Evolutionary conservation across 371 early-diverging fungal species (phyloP).

Genomic region (Umbelopsis sp.): DNA sequence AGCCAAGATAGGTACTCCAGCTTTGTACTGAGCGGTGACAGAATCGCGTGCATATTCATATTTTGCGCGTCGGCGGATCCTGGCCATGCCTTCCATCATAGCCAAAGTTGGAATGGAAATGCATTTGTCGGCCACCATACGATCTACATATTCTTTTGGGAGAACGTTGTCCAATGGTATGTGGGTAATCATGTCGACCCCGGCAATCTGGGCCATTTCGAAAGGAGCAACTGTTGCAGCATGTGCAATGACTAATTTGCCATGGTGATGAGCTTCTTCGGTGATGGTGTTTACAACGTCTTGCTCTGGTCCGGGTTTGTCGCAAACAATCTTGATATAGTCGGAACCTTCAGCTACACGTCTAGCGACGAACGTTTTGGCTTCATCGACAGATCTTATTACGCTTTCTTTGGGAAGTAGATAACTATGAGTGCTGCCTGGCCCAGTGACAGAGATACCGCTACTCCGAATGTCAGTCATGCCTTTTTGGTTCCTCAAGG

Average conservation of each 20-base stretch:
- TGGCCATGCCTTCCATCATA: slow-evolving; percentile 10
- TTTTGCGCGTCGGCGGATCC: background rate
- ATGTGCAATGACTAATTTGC: slow-evolving; percentile 2
- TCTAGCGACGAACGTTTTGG: background rate
- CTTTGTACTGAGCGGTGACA: slow-evolving; percentile 2
- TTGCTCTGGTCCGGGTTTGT: slow-evolving; percentile 10
- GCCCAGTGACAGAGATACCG: background rate
- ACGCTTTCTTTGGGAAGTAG: slow-evolving; percentile 8
- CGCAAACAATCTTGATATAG: slow-evolving; percentile 17
- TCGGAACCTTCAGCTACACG: background rate
- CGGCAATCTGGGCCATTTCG: slow-evolving; percentile 6
- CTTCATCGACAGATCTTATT: background rate
- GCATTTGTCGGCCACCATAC: background rate
- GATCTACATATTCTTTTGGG: background rate
- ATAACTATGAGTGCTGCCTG: slow-evolving; percentile 2
- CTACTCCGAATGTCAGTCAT: slow-evolving; percentile 8
- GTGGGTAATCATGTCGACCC: slow-evolving; percentile 11
- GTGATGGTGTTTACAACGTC: background rate
- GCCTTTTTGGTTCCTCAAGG: background rate
- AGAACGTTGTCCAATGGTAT: background rate
- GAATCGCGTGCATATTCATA: slow-evolving; percentile 2
- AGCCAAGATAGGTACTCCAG: slow-evolving; percentile 1
- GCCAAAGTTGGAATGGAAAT: slow-evolving; percentile 10
- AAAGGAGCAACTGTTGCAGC: slow-evolving; percentile 1
- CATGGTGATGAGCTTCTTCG: slow-evolving; percentile 7